Percentiles rank a stretch among this genome's conserved stretches.
phyloP scores from a whole-genome alignment of 768 basidiomycete genomes.

The Tephrocybe rancida region DNA sequence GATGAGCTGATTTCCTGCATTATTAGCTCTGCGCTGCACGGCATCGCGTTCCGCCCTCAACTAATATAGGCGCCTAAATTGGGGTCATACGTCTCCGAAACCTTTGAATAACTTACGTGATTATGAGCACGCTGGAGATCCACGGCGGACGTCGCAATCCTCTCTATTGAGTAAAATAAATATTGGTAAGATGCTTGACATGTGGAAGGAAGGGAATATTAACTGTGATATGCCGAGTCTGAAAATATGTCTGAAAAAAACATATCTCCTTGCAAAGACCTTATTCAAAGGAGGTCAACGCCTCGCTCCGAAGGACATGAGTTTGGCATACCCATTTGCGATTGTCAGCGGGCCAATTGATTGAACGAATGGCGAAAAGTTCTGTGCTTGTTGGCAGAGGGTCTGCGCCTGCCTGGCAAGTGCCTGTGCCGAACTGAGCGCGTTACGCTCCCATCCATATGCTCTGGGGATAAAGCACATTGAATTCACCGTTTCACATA shows the following conservation, averaged over 20 bases:
- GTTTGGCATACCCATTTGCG: constrained; percentile 35
- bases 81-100: not conserved
- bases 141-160: constrained; percentile 36
- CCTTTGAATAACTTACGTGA: constrained; percentile 25
- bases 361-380: constrained; percentile 35
- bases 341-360: constrained; percentile 39
- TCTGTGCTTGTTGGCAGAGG: constrained; percentile 40
- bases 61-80: constrained; percentile 18
- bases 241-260: constrained; percentile 47
- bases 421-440: constrained; percentile 36
- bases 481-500: not conserved
- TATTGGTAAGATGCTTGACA: not conserved
- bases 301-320: not conserved
- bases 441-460: constrained; percentile 44
- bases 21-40: constrained; percentile 30
- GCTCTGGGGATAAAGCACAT: constrained; percentile 21
- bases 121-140: constrained; percentile 38
- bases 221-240: constrained; percentile 45
- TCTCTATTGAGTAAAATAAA: constrained; percentile 27
- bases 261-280: constrained; percentile 40
- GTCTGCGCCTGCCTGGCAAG: constrained; percentile 34
- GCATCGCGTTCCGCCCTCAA: constrained; percentile 33
- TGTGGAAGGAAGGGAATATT: constrained; percentile 10
- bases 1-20: constrained; percentile 28
- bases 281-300: constrained; percentile 12